phyloP scores from a whole-genome alignment of 495 filamentous ascomycete genomes.

The Chaetomidium leptoderma region DNA sequence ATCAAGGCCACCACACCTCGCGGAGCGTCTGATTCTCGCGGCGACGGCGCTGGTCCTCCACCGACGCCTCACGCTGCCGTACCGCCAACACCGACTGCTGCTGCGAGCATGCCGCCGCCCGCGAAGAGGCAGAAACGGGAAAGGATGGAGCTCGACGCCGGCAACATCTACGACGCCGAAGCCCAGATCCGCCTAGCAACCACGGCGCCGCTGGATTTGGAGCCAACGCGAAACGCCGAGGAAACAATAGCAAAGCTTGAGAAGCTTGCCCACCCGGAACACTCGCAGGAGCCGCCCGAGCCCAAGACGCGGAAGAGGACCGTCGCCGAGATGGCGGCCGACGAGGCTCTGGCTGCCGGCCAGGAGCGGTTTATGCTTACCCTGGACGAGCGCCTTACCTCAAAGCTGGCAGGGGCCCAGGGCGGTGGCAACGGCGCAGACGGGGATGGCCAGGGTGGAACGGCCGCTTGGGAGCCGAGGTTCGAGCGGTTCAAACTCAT shows the following conservation, averaged over 20 bases:
- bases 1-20: conserved; percentile 69
- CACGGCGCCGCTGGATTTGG: conserved; percentile 69
- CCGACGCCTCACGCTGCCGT: conserved; percentile 61
- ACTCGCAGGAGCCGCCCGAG: conserved; percentile 67
- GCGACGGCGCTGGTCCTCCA: conserved; percentile 54
- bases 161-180: conserved; percentile 68
- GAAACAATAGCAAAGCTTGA: conserved; percentile 66
- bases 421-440: conserved; percentile 58
- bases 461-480: conserved; percentile 69
- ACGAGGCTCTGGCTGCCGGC: conserved; percentile 84
- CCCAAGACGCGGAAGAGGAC: conserved; percentile 91
- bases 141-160: conserved; percentile 68
- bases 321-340: conserved; percentile 86
- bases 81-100: conserved; percentile 55
- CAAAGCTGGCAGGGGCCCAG: conserved; percentile 53
- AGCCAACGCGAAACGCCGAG: conserved; percentile 62
- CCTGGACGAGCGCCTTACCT: conserved; percentile 76
- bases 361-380: conserved; percentile 89
- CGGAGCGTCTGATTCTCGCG: conserved; percentile 41
- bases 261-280: conserved; percentile 66
- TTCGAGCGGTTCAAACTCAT: conserved; percentile 91
- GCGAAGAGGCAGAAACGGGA: conserved; percentile 64
- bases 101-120: conserved; percentile 50
- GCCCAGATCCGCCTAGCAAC: conserved; percentile 64
- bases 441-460: conserved; percentile 68